These are phyloP conservation scores for Citropsis articulata DNA, from an alignment of 345 rosid genomes.

Conservation along the genomic window DNA sequence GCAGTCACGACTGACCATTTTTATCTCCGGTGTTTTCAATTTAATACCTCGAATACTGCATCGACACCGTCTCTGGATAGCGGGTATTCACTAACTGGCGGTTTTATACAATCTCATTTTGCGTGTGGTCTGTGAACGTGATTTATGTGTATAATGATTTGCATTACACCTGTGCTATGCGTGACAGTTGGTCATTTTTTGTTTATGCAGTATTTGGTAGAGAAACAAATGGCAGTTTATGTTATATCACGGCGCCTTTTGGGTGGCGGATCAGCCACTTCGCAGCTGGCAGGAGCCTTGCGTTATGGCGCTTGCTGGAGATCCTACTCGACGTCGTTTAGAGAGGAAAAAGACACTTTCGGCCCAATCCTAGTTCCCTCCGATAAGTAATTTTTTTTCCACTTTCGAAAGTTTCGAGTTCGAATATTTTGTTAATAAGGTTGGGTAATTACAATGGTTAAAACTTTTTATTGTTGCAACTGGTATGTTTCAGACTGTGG, in stretches of 20 bases:
- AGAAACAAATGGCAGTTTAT: conserved; percentile 50
- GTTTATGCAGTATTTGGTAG: conserved; percentile 9
- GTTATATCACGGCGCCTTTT: conserved; percentile 62
- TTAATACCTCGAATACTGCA: not conserved
- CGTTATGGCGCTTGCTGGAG: conserved; percentile 51
- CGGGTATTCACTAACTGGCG: not conserved
- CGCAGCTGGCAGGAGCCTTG: conserved; percentile 32
- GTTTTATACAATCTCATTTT: not conserved
- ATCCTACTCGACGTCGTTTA: conserved; percentile 55
- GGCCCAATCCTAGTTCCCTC: conserved; percentile 88
- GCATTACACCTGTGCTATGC: not conserved
- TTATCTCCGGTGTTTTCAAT: no score
- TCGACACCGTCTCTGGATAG: not conserved
- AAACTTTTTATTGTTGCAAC: not conserved
- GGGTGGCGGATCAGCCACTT: conserved; percentile 30
- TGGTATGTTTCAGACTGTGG: conserved; percentile 59
- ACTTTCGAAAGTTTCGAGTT: not conserved
- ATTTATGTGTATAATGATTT: not conserved
- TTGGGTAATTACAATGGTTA: not conserved
- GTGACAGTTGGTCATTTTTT: not conserved
- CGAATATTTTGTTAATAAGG: not conserved
- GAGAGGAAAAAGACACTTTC: conserved; percentile 90
- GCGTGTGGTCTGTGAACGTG: no score
- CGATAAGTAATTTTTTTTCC: conserved; percentile 47
- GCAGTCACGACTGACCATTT: not conserved